Conservation (phyloP, 345 rosid species). For the Combretum micranthum region DNA sequence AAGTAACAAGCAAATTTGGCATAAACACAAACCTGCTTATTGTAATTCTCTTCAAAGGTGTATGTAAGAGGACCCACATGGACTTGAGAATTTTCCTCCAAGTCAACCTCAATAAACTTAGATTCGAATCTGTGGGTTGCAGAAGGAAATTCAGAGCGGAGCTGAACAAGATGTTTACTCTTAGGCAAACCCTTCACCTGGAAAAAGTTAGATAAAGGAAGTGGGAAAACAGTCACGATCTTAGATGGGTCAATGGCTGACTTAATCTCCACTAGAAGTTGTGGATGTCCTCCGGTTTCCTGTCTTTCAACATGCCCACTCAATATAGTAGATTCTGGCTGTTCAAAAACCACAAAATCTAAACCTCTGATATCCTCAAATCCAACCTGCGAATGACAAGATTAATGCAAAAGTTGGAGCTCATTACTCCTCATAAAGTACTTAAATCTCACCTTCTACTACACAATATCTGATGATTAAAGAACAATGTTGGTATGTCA, state of each 20-base stretch:
- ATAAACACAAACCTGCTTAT: conserved; percentile 52
- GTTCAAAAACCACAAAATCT: conserved; percentile 80
- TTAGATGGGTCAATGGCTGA: conserved; percentile 55
- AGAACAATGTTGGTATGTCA: not conserved
- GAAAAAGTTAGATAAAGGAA: conserved; percentile 87
- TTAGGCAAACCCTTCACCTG: conserved; percentile 81
- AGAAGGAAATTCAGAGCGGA: conserved; percentile 52
- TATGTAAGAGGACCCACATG: conserved; percentile 23
- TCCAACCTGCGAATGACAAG: conserved; percentile 43
- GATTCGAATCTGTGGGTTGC: conserved; percentile 56
- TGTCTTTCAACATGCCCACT: conserved; percentile 78
- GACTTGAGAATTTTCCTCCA: conserved; percentile 34
- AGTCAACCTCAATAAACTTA: conserved; percentile 67
- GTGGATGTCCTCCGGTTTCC: conserved; percentile 41
- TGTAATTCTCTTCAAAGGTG: conserved; percentile 26
- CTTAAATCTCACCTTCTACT: not conserved
- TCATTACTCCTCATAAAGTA: not conserved
- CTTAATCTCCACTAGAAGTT: conserved; percentile 72
- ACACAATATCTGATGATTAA: no score
- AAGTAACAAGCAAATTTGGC: no score
- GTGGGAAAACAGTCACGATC: conserved; percentile 57
- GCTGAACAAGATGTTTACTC: conserved; percentile 69
- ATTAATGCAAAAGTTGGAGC: conserved; percentile 6
- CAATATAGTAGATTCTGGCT: conserved; percentile 79
- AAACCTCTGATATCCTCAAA: conserved; percentile 54